Base-by-base conservation (phyloP, 345 rosid genomes). In the Streptanthus diversifolius region DNA sequence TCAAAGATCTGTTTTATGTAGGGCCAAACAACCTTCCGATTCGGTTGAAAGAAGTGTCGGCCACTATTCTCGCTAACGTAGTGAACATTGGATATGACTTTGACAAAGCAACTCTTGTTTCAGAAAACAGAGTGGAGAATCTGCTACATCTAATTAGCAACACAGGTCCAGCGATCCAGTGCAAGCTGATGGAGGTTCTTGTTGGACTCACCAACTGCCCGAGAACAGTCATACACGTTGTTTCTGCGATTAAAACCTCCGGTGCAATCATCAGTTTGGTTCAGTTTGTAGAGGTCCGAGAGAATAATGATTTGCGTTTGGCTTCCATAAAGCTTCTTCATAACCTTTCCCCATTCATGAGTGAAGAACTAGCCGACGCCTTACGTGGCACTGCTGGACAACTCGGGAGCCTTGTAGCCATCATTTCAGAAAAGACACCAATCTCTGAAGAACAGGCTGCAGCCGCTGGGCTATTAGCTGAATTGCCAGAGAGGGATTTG, bases 161-260 rank as follows among this genome's bases (percentile, higher is more conserved):
- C 84, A 95, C 99, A 0, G 97, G 97, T 73, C 99, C 99, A 52
- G 84, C 93, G 24, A 89, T 95, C 37, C 97, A 88, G 80, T 91
- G 99, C 88, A 89, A 95, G 63, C 96, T 95, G 68, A 81, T 95
- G 68, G 97, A 95, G 82, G 96, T 95, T 80, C 99, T 95, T 54
- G 95, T 89, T 57, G 99, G 99, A 78, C 88, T 95, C 63, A 91
- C 97, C 8, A 72, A 22, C 71, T 84, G 85, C 48, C 80, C 76
- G 11, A 63, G 80, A 56, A 79, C 97, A 49, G 95, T 90, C 65
- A 22, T 77, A 18, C 85, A 85, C 10, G 91, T 91, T 13, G 97
- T 91, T 39, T 71, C 93, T 45, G 95, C 96, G 29, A 86, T 91
- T 68, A 95, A 86, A 80, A 86, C 91, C 75, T 91, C 96, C 5